Percentiles rank a stretch among this genome's conserved stretches.
Evolutionary conservation across 257 asterid species (phyloP).

Genomic region (Solanum arcanum): DNA sequence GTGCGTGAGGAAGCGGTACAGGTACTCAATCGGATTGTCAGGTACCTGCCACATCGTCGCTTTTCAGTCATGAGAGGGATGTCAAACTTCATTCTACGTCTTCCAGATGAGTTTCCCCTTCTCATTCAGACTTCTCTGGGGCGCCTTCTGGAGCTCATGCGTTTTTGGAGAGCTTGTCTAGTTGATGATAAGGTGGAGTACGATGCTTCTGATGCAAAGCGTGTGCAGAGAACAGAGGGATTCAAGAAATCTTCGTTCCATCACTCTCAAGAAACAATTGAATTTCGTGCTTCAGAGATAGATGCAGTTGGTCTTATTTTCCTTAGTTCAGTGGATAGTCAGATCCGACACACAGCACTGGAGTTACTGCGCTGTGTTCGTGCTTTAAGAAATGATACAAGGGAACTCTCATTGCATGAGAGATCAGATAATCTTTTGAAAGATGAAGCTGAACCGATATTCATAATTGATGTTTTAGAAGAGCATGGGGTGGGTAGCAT

Average conservation of each 20-base stretch:
- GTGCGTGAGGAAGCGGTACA: slow-evolving; percentile 98
- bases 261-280: slow-evolving; percentile 72
- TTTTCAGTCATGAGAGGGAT: slow-evolving; percentile 98
- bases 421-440: slow-evolving; percentile 46
- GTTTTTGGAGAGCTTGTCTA: slow-evolving; percentile 94
- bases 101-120: slow-evolving; percentile 99
- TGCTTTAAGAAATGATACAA: slow-evolving; percentile 76
- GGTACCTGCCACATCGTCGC: slow-evolving; percentile 93
- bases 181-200: slow-evolving; percentile 54
- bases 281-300: slow-evolving; percentile 88
- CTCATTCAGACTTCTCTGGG: slow-evolving; percentile 95
- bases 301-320: slow-evolving; percentile 98
- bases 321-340: slow-evolving; percentile 96
- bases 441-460: slow-evolving; percentile 84
- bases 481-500: slow-evolving; percentile 81
- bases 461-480: slow-evolving; percentile 95
- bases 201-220: slow-evolving; percentile 53
- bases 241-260: slow-evolving; percentile 81
- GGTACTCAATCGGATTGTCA: slow-evolving; percentile 86
- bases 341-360: slow-evolving; percentile 95
- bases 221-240: slow-evolving; percentile 77
- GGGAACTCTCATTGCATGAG: slow-evolving; percentile 53
- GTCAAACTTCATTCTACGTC: slow-evolving; percentile 79
- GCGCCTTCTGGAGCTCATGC: slow-evolving; percentile 96
- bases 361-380: slow-evolving; percentile 95